Evolutionary conservation across 2,329 filamentous ascomycete species (phyloP).

Genomic region (Epichloe typhina): DNA sequence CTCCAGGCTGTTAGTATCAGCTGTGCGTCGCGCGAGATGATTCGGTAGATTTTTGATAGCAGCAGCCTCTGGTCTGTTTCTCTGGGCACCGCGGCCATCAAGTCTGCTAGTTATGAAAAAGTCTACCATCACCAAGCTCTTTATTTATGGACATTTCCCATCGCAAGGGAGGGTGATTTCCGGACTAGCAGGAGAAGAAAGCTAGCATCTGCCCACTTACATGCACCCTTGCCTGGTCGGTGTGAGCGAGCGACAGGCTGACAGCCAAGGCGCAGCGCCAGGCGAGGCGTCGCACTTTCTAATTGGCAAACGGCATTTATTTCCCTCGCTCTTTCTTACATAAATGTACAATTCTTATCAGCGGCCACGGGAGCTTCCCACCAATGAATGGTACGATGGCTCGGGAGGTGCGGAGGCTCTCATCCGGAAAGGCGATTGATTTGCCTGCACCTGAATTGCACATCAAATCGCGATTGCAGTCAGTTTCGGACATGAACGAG

Average conservation of each 20-base stretch:
- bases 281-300: conserved; percentile 1
- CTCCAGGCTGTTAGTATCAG: neutral
- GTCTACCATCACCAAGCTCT: neutral
- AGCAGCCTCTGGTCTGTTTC: no score
- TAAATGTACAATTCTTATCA: neutral
- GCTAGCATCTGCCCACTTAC: neutral
- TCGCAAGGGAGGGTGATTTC: neutral
- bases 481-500: no score
- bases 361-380: neutral
- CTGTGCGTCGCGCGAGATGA: neutral
- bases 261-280: neutral
- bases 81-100: neutral
- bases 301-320: neutral
- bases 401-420: neutral
- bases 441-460: neutral
- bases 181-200: neutral
- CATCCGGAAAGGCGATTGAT: neutral
- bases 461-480: neutral
- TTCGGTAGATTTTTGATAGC: neutral
- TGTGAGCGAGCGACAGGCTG: neutral
- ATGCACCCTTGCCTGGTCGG: neutral
- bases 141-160: neutral
- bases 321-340: neutral
- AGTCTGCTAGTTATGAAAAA: neutral
- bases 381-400: neutral